phyloP scores from a whole-genome alignment of 257 asterid species.

The Linaria vulgaris region DNA sequence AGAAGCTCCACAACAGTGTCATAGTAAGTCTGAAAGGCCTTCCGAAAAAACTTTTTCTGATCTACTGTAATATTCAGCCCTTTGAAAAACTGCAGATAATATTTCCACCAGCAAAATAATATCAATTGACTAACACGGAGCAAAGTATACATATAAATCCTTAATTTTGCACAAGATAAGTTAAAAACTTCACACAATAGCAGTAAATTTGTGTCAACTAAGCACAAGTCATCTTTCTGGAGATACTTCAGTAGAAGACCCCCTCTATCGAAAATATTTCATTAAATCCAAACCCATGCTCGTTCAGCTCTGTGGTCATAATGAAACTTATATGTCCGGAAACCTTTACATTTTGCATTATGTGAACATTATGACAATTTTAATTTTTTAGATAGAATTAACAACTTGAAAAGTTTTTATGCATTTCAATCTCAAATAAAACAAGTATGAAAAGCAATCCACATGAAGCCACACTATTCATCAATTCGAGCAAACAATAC shows the following conservation, averaged over 20 bases:
- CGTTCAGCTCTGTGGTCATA: slow-evolving; percentile 1
- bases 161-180: slow-evolving; percentile 6
- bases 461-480: slow-evolving; percentile 20
- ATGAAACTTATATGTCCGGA: not conserved
- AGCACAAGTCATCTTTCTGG: slow-evolving; percentile 10
- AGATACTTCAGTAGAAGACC: slow-evolving; percentile 3
- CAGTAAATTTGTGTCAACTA: slow-evolving; percentile 8
- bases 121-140: slow-evolving; percentile 16
- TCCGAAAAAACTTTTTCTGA: slow-evolving; percentile 71
- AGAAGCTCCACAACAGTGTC: slow-evolving; percentile 86
- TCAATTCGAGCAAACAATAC: slow-evolving; percentile 1
- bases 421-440: slow-evolving; percentile 17
- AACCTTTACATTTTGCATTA: slow-evolving; percentile 6
- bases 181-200: slow-evolving; percentile 10
- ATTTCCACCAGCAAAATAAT: slow-evolving; percentile 25
- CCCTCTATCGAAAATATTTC: slow-evolving; percentile 18
- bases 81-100: slow-evolving; percentile 67
- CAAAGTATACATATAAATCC: slow-evolving; percentile 5
- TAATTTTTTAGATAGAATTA: slow-evolving; percentile 3
- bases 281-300: not conserved
- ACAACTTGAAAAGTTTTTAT: slow-evolving; percentile 1
- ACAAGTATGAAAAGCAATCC: slow-evolving; percentile 14
- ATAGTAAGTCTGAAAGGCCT: slow-evolving; percentile 79
- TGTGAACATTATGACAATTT: not conserved
- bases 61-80: slow-evolving; percentile 80